These are phyloP conservation scores for Russula lepida DNA, from an alignment of 768 basidiomycete species.

Conservation along the genomic window DNA sequence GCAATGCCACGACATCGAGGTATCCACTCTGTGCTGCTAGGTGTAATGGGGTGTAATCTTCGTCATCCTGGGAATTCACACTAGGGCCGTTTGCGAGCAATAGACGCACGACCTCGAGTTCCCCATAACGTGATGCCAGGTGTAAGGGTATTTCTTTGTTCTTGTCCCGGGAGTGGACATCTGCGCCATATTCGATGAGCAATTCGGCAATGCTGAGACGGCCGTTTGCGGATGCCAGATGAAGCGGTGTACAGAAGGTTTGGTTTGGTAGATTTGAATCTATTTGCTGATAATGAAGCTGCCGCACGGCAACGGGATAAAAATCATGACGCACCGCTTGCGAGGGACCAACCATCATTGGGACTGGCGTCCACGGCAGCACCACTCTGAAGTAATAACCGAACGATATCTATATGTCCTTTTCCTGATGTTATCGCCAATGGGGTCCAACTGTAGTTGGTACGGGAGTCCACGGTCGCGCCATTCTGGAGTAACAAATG, in stretches of 20 bases:
- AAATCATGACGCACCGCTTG: neutral
- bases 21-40: neutral
- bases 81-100: neutral
- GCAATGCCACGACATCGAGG: neutral
- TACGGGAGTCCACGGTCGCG: neutral
- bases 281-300: neutral
- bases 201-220: neutral
- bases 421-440: too few relatives aligned
- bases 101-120: neutral
- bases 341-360: neutral
- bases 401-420: too few relatives aligned
- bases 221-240: neutral
- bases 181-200: neutral
- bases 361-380: too few relatives aligned
- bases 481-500: neutral
- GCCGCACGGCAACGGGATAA: too few relatives aligned
- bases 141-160: neutral
- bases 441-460: too few relatives aligned
- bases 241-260: neutral
- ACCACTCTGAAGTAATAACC: too few relatives aligned
- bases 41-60: neutral
- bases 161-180: neutral
- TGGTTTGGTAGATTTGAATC: neutral
- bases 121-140: neutral
- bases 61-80: neutral